A percentile compares a stretch with the other conserved stretches of the same genome.
Evolutionary conservation across 1,284 basidiomycete species (phyloP).

Genomic region (Sanghuangporus sanghuang): DNA sequence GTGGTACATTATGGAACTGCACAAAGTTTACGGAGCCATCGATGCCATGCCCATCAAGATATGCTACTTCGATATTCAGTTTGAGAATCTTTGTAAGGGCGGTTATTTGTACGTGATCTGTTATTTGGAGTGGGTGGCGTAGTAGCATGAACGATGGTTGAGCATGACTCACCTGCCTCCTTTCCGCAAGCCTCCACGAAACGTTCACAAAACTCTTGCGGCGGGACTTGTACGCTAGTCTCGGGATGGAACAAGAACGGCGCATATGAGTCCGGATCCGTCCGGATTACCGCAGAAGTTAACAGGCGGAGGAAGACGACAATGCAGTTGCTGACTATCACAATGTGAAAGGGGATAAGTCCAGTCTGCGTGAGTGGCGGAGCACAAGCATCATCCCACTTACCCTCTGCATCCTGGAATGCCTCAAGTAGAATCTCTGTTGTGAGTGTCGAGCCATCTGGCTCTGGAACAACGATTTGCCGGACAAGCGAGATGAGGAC

Average conservation of each 20-base stretch:
- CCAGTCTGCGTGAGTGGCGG: no score
- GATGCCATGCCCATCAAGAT: constrained; percentile 59
- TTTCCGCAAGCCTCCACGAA: constrained; percentile 79
- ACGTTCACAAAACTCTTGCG: constrained; percentile 66
- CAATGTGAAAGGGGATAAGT: neutral
- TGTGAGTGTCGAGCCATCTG: constrained; percentile 33
- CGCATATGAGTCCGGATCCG: constrained; percentile 56
- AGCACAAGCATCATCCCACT: constrained; percentile 12
- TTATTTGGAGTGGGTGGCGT: neutral
- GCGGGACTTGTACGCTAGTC: constrained; percentile 51
- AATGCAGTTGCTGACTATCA: constrained; percentile 61
- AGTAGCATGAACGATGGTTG: neutral
- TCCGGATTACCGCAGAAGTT: constrained; percentile 77
- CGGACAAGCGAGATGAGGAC: constrained; percentile 39
- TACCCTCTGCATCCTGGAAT: constrained; percentile 56
- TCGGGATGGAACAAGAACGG: constrained; percentile 77
- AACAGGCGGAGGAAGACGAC: constrained; percentile 74
- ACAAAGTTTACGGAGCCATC: constrained; percentile 62
- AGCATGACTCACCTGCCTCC: constrained; percentile 59
- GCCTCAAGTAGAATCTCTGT: constrained; percentile 37
- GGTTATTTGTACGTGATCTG: constrained; percentile 81
- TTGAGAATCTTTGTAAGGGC: constrained; percentile 69
- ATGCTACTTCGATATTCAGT: constrained; percentile 72
- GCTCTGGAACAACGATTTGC: constrained; percentile 36
- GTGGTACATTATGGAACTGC: constrained; percentile 49